Conservation (phyloP, 2,329 filamentous ascomycete genomes). For the Onygena corvina region DNA sequence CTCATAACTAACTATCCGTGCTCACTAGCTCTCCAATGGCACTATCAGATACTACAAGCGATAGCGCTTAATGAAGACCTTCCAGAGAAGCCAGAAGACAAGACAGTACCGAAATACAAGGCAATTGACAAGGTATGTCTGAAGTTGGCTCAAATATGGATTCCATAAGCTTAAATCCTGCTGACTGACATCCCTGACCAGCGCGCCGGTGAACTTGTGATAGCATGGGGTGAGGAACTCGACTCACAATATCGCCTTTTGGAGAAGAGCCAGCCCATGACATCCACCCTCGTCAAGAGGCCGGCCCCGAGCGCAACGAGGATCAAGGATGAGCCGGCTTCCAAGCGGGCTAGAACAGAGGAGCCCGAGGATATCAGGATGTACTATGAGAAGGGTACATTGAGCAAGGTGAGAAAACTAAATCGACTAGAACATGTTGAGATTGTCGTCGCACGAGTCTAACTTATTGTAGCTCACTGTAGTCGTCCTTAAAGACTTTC, state of each 20-base stretch:
- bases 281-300: slow-evolving; percentile 39
- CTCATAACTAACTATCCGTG: neutral
- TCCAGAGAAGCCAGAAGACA: slow-evolving; percentile 60
- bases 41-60: slow-evolving; percentile 86
- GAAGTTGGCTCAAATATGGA: neutral
- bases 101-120: slow-evolving; percentile 69
- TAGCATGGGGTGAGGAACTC: slow-evolving; percentile 62
- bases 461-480: slow-evolving; percentile 32
- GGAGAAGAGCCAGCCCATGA: slow-evolving; percentile 31
- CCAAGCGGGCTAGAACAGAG: slow-evolving; percentile 39
- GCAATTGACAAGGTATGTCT: slow-evolving; percentile 63
- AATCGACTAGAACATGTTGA: neutral
- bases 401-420: slow-evolving; percentile 28
- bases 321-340: slow-evolving; percentile 21
- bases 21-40: slow-evolving; percentile 66
- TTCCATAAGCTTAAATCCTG: neutral
- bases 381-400: slow-evolving; percentile 32
- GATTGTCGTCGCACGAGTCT: neutral
- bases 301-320: slow-evolving; percentile 18
- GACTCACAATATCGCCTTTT: slow-evolving; percentile 44
- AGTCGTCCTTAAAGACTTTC: slow-evolving; percentile 36
- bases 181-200: slow-evolving; percentile 16
- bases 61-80: slow-evolving; percentile 85
- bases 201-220: slow-evolving; percentile 64
- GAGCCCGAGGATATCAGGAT: slow-evolving; percentile 31